Conservation (phyloP, 495 filamentous ascomycete genomes). For the Melanomma pulvis-pyrius region DNA sequence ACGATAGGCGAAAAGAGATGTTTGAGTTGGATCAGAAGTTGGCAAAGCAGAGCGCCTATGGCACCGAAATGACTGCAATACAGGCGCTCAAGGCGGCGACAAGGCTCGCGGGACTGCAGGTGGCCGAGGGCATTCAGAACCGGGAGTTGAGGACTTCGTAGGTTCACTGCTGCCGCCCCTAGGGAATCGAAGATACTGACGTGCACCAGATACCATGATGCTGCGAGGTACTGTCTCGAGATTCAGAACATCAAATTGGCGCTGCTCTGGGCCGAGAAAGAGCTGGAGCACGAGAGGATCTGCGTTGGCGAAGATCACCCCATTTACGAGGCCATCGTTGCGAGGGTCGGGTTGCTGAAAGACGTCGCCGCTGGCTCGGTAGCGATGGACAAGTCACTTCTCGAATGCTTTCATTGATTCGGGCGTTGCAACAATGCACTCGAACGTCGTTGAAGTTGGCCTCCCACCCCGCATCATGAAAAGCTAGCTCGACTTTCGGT, state of each 20-base stretch:
- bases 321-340: neutral
- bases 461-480: neutral
- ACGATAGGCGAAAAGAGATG: neutral
- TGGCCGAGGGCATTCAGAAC: neutral
- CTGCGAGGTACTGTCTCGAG: neutral
- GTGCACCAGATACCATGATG: constrained; percentile 3
- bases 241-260: constrained; percentile 1
- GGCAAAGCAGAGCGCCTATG: neutral
- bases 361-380: neutral
- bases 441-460: neutral
- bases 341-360: neutral
- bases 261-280: constrained; percentile 9
- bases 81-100: neutral
- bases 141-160: constrained; percentile 2
- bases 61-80: neutral
- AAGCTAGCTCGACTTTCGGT: neutral
- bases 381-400: neutral
- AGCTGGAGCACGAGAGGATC: neutral
- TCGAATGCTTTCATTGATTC: neutral
- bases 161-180: neutral
- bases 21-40: neutral
- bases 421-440: neutral
- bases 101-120: neutral
- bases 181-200: neutral
- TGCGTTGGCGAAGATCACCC: constrained; percentile 10